Evolutionary conservation across 2,329 filamentous ascomycete genomes (phyloP).

Genomic region (Aspergillus ustus): DNA sequence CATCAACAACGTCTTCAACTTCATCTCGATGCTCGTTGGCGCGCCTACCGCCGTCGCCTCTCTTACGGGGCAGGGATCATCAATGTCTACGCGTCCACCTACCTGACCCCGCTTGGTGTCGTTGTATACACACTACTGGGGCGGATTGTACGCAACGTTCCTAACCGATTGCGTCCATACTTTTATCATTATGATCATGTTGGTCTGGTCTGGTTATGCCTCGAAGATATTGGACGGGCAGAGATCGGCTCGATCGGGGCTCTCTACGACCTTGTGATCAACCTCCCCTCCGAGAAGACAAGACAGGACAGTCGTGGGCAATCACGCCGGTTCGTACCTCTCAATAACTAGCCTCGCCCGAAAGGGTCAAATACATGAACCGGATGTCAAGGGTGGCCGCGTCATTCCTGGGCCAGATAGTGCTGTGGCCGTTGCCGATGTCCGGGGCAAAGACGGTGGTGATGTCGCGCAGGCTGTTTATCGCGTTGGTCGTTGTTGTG

Average conservation of each 20-base stretch:
- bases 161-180: slow-evolving; percentile 51
- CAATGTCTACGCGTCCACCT: slow-evolving; percentile 49
- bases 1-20: neutral
- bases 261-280: slow-evolving; percentile 45
- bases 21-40: neutral
- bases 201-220: slow-evolving; percentile 49
- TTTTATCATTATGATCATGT: slow-evolving; percentile 45
- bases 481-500: slow-evolving; percentile 57
- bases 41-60: neutral
- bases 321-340: slow-evolving; percentile 42
- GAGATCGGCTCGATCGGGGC: slow-evolving; percentile 39
- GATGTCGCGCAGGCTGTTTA: slow-evolving; percentile 6
- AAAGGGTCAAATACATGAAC: neutral
- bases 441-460: neutral
- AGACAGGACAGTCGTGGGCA: slow-evolving; percentile 39
- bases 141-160: slow-evolving; percentile 47
- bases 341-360: slow-evolving; percentile 35
- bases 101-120: slow-evolving; percentile 47
- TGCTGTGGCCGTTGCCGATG: neutral
- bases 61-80: slow-evolving; percentile 48
- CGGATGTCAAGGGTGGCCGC: neutral
- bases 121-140: slow-evolving; percentile 47
- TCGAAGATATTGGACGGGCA: slow-evolving; percentile 40
- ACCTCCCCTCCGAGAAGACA: slow-evolving; percentile 38
- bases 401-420: neutral